Base-by-base conservation (phyloP, 805 yeast species). In the Pichia paraexigua region DNA sequence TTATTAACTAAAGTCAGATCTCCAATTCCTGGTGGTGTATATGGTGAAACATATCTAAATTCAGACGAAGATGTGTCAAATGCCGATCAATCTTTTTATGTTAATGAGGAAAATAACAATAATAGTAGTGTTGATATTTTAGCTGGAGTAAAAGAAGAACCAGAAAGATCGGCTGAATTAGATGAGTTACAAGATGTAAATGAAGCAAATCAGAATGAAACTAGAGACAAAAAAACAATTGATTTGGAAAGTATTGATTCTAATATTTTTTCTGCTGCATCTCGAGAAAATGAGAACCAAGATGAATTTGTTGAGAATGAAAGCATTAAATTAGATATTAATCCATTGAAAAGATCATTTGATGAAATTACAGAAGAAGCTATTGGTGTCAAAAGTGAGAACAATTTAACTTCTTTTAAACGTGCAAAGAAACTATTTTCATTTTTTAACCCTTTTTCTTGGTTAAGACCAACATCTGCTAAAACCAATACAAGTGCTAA, bases 61-160 rank as follows among this genome's bases (percentile, higher is more conserved):
- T 44, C 41, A 2, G 47, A 41, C 13, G 40, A 25, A 13, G 48
- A 44, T 30, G 12, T 41, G 2, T 27, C 41, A 3, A 48, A 39
- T 35, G 54, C 40, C 17, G 51, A 50, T 42, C 53, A 50, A 37
- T 46, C 53, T 9, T 50, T 50, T 40, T 50, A 50, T 22, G 17
- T 43, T 20, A 41, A 24, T 22, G 40, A 44, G 3, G 41, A 41
- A 24, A 54, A 47, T 24, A 53, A 47, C 27, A 53, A 41, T 11
- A 49, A 39, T 18, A 46, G 47, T n/a, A 32, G 6, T 1, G 52
- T 21, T 17, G 51, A 51, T 18, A 46, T 44, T 13, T 46, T 39
- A 20, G 30, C 41, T 22, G 46, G 28, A 24, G 47, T 35, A 8
- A 21, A 24, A 18, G 35, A 37, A 30, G n/a, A 30, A 30, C 7